A percentile compares a stretch with the other conserved stretches of the same genome.
Evolutionary conservation across 2,329 filamentous ascomycete species (phyloP).

Genomic region (Bipolaris victoriae): DNA sequence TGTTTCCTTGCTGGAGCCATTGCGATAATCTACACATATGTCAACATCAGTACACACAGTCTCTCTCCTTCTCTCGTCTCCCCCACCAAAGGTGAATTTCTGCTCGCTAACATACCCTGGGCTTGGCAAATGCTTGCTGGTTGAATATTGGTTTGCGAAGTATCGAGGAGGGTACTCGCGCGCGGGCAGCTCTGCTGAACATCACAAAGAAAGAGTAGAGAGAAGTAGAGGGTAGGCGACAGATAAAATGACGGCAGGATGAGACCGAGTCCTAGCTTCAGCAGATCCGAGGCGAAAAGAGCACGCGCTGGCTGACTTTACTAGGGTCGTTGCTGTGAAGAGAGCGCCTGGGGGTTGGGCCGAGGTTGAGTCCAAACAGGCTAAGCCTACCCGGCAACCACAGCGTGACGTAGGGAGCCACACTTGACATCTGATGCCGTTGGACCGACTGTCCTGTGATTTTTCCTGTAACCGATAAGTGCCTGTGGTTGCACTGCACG

Average conservation of each 20-base stretch:
- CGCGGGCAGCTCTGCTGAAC: constrained; percentile 50
- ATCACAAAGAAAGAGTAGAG: constrained; percentile 33
- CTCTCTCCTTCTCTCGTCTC: background rate
- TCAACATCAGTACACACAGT: constrained; percentile 15
- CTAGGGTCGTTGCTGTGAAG: constrained; percentile 22
- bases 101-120: constrained; percentile 37
- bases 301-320: constrained; percentile 28
- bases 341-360: constrained; percentile 15
- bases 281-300: constrained; percentile 31
- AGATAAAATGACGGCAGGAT: constrained; percentile 15
- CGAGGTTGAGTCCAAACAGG: constrained; percentile 26
- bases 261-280: constrained; percentile 25
- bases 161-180: constrained; percentile 47
- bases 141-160: constrained; percentile 42
- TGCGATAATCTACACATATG: constrained; percentile 35
- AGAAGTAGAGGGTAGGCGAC: constrained; percentile 9
- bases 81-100: background rate
- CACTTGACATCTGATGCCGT: constrained; percentile 7
- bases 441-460: constrained; percentile 10
- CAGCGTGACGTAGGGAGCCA: constrained; percentile 14
- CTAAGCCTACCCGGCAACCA: background rate
- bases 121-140: constrained; percentile 27
- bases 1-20: constrained; percentile 51
- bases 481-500: too few relatives aligned
- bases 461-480: too few relatives aligned